Evolutionary conservation across 2,329 filamentous ascomycete species (phyloP), one percentile per base, ranked within the genome.

Genomic region (Aspergillus sp.): DNA sequence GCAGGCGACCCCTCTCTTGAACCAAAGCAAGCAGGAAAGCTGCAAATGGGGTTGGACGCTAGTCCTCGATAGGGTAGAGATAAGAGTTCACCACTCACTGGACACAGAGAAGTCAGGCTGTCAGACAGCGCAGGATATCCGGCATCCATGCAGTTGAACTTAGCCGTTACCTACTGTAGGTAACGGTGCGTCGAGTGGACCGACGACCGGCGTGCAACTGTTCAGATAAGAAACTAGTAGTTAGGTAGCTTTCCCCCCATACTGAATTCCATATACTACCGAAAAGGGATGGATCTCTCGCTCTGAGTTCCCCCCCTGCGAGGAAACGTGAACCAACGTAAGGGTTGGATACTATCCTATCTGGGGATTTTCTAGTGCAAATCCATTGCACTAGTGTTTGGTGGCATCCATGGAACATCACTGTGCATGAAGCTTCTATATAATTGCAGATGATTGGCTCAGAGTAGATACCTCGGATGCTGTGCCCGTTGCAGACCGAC

Each of bases 1-100:
- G 27, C 50, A 7, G 7, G 33, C 3, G 17, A 33, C 39, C 39
- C 49, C 27, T 31, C 27, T 31, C 8, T 31, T 31, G 27, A 8
- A 31, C 27, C 27, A 31, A 11, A 31, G 27, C 7, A 12, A 14
- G 14, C 27, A 31, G 27, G 27, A 31, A 17, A 43, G 14, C 14
- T 17, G 19, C 12, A 23, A 43, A 44, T 23, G 17, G 15, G 19
- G 19, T 11, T 19, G 48, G 14, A 17, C 19, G 7, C 35, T n/a
- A n/a, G 35, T 40, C 37, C 55, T 52, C 51, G 39, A 60, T 63
- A 57, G 55, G 49, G 43, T 39, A 51, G 46, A 62, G 57, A 58
- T 58, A 57, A 57, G 51, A 19, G 19, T 15, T 15, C 3, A n/a
- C 27, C 15, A 19, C 12, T 40, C 37, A 17, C 27, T 31, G 27